Conservation (phyloP, 192 early-diverging fungal species). For the Phlyctochytrium arcticum region DNA sequence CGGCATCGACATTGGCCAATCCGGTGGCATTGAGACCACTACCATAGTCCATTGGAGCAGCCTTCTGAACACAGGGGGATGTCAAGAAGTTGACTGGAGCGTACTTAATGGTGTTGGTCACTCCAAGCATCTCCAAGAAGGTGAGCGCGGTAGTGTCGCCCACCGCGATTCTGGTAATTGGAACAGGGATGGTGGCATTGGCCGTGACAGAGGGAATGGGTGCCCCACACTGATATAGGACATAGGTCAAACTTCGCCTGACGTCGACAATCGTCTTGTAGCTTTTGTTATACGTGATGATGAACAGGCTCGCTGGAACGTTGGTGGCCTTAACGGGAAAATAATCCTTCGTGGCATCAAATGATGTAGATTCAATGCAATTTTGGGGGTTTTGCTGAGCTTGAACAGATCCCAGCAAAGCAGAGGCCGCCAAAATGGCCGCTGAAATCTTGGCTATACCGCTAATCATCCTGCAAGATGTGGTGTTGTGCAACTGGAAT, state of each 20-base stretch:
- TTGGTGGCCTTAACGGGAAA: slow-evolving; percentile 1
- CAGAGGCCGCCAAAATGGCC: neutral
- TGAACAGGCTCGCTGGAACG: neutral
- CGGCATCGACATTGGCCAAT: neutral
- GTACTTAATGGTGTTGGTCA: slow-evolving; percentile 30
- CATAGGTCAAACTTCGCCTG: slow-evolving; percentile 30
- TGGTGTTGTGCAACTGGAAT: too few relatives aligned
- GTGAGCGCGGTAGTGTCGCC: slow-evolving; percentile 37
- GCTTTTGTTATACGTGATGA: slow-evolving; percentile 33
- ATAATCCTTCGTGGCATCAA: slow-evolving; percentile 1
- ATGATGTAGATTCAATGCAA: neutral
- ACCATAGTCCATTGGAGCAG: neutral
- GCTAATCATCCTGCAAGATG: neutral
- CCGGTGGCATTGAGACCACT: neutral
- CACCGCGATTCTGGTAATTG: slow-evolving; percentile 15
- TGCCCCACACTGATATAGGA: slow-evolving; percentile 47
- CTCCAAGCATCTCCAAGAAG: slow-evolving; percentile 36
- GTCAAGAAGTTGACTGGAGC: slow-evolving; percentile 18
- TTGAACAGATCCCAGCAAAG: neutral
- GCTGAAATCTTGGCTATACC: neutral
- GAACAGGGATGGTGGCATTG: slow-evolving; percentile 24
- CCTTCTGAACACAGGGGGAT: slow-evolving; percentile 33
- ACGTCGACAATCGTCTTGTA: slow-evolving; percentile 36
- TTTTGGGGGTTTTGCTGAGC: neutral
- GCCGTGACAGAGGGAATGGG: slow-evolving; percentile 26